Percentiles rank a stretch among this genome's conserved stretches.
Conservation (phyloP, 1,284 basidiomycete species). For the Apiotrichum brassicae region DNA sequence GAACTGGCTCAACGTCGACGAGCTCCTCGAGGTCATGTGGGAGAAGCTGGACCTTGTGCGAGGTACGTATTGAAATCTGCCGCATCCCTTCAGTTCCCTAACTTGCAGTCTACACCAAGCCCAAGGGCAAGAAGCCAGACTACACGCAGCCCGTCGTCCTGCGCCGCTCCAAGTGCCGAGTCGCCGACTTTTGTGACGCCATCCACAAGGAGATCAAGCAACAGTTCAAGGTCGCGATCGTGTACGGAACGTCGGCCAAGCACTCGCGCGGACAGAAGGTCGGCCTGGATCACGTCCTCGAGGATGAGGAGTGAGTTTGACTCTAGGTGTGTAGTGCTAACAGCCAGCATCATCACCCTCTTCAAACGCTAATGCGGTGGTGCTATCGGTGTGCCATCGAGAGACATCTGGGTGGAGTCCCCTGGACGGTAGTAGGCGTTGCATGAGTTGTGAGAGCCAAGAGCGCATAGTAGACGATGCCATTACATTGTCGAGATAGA, state of each 20-base stretch:
- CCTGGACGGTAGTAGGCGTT: no score
- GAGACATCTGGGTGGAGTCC: no score
- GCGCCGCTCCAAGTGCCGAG: constrained; percentile 49
- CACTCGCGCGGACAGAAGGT: constrained; percentile 95
- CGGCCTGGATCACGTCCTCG: constrained; percentile 77
- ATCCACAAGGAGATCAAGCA: constrained; percentile 49
- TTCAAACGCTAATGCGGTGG: constrained; percentile 6
- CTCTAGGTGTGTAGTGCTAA: not conserved
- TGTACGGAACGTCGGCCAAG: constrained; percentile 92
- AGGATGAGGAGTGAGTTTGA: constrained; percentile 66
- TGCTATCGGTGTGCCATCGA: no score
- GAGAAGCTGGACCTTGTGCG: constrained; percentile 73
- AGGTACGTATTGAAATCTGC: no score
- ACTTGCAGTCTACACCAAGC: constrained; percentile 68
- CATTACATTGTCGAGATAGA: no score
- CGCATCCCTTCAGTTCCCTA: no score
- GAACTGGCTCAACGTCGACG: constrained; percentile 96
- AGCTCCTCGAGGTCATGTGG: constrained; percentile 89
- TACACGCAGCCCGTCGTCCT: constrained; percentile 68
- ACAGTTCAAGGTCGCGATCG: constrained; percentile 57
- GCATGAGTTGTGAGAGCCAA: no score
- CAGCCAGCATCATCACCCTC: constrained; percentile 11
- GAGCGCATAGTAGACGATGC: no score
- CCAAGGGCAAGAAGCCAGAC: constrained; percentile 83
- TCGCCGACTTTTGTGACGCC: constrained; percentile 80